Evolutionary conservation across 176 grass and related monocot genomes (phyloP).

Genomic region (Tillandsia leiboldiana): DNA sequence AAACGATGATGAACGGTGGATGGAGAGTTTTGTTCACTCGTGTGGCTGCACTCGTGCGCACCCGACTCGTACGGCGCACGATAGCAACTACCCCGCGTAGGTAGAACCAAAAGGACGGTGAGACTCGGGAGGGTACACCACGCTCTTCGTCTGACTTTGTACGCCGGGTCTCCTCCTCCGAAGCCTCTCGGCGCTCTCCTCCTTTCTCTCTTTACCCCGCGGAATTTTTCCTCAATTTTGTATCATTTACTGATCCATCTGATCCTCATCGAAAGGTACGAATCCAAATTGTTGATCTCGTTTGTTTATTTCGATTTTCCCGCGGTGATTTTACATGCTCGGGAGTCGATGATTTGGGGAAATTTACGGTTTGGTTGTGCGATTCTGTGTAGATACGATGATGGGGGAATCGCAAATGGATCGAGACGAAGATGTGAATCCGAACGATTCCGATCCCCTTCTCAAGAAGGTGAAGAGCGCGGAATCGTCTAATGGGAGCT

Average conservation of each 20-base stretch:
- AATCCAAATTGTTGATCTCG: not conserved
- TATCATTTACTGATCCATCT: not conserved
- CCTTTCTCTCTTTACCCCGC: not conserved
- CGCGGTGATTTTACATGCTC: no score
- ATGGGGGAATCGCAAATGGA: slow-evolving; percentile 5
- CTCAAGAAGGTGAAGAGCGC: slow-evolving; percentile 16
- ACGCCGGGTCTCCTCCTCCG: not conserved
- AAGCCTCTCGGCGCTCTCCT: slow-evolving; percentile 10
- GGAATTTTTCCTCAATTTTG: slow-evolving; percentile 5
- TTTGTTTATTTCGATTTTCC: not conserved
- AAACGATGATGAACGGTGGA: no score
- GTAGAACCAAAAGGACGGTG: not conserved
- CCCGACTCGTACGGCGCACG: not conserved
- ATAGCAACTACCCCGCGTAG: not conserved
- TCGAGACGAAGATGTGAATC: slow-evolving; percentile 17
- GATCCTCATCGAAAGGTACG: no score
- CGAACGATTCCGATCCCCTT: slow-evolving; percentile 37
- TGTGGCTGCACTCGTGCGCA: no score
- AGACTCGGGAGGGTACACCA: not conserved
- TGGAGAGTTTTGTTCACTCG: not conserved
- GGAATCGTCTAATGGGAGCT: slow-evolving; percentile 14
- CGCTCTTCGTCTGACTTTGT: not conserved
- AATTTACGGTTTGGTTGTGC: not conserved
- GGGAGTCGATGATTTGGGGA: not conserved
- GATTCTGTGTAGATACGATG: slow-evolving; percentile 9